Evolutionary conservation across 2,329 filamentous ascomycete species (phyloP), one percentile per base, ranked within the genome.

Genomic region (Cercospora sp.): DNA sequence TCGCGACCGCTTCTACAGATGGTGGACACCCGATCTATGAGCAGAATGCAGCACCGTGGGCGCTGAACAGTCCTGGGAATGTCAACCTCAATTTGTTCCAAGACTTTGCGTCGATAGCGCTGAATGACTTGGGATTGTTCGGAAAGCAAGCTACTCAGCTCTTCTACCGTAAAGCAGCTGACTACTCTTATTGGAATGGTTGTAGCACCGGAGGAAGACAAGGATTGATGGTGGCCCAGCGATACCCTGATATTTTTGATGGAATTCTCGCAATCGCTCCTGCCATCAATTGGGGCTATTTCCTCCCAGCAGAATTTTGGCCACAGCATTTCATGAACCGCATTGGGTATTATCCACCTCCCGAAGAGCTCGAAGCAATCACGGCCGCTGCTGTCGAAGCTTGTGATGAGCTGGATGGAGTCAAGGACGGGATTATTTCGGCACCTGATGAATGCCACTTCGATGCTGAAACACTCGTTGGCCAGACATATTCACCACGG

Each of bases 201-300:
- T 81, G 80, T 61, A 80, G 78, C 21, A 74, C 73, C 12, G 80
- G 79, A 37, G 80, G 80, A 8, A 67, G 80, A 7, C 79, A 81
- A 67, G 80, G 77, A 1, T 55, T 78, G 3, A 79, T 78, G 74
- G 32, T 77, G 10, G 79, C 80, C 2, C 78, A 81, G 61, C 61
- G 74, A 16, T 80, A 77, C 65, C 79, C 79, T 1, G 65, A 75
- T 3, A 71, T 68, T 3, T 81, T 77, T 63, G 79, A 82, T 71
- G 79, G 80, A 6, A 81, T 82, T 55, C 43, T 79, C 3, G 80
- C 80, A 5, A 61, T 70, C 2, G 75, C 79, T 0, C 79, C 80
- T 10, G 80, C 79, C 1, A 75, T 80, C 57, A 76, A 80, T 53
- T 78, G 73, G 75, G 59, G 51, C 2, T 64, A 57, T 5, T 73